Evolutionary conservation across 768 basidiomycete genomes (phyloP), one percentile per base, ranked within the genome.

Genomic region (Rhizopogon roseolus): DNA sequence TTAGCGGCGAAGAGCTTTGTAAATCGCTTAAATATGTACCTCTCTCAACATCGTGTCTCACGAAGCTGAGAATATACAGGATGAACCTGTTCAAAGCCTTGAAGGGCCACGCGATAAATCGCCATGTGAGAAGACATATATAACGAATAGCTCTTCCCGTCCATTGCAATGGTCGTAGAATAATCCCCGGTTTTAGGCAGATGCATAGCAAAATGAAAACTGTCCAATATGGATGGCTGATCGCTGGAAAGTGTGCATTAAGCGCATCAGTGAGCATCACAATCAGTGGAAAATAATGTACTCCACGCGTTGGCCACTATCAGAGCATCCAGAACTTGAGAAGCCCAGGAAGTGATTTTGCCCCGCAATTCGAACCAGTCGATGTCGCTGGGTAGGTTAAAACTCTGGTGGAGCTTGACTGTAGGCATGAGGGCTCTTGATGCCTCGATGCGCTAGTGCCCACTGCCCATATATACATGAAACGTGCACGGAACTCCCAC

Each of bases 61-160:
- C 39, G 44, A 53, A 53, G 34, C 52, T 46, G 6, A 53, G 14
- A 25, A 53, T 34, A 27, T 39, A 53, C 45, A 53, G 6, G 17
- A 29, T 11, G 4, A 50, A 40, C 34, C 27, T 38, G 27, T 27
- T 37, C 14, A 39, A 17, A 11, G 44, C 17, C 41, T 53, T 40
- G 25, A 49, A 53, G 22, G 52, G 52, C 32, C 36, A 41, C 5
- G 42, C n/a, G 25, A 46, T 16, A n/a, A 53, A 39, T 8, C n/a
- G 48, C 27, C 19, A 28, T 14, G 41, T 29, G n/a, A 53, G 13
- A 34, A 41, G 17, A 36, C 42, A 37, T 13, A 22, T 16, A 6
- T 25, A 34, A 19, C 36, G 17, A 7, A 32, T 16, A 7, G 36
- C 27, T 25, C 13, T 53, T 5, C 22, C 36, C 13, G 48, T n/a